Base-by-base conservation (phyloP, 306 rosid genomes). In the Rosa chinensis region DNA sequence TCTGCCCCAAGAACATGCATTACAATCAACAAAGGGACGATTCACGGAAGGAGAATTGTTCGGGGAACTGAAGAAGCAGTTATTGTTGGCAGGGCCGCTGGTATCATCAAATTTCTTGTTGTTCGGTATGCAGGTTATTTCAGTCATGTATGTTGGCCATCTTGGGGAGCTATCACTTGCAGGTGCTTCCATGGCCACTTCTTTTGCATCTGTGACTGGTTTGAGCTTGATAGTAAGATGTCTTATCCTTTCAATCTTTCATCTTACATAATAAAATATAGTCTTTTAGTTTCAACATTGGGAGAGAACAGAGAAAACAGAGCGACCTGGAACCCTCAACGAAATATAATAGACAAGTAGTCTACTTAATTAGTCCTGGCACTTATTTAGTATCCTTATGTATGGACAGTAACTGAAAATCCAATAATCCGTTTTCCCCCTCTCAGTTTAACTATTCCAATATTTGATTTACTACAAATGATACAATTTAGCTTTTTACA, bases 81-180 rank as follows among this genome's bases (percentile, higher is more conserved):
- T 83, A 45, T 21, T 37, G 32, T 49, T 86, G 28, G 87, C 85
- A 5, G 87, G 87, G 62, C 89, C 89, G 4, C 69, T 86, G 3
- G 66, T 83, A 7, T 21, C 75, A 2, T 84, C 82, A 16, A 75
- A 84, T 37, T 64, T 86, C 23, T 43, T 86, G 66, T 40, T 81
- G 4, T 68, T 75, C 21, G 53, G 77, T 56, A 72, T 86, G 82
- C 87, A 81, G 63, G 58, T 81, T 45, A 86, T 81, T 37, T 86
- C 89, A 23, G 70, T 86, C 53, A 86, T 83, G 89, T 86, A 78
- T 47, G 85, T 83, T 3, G 89, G 89, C 5, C 89, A 83, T 66
- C 85, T 83, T 37, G 85, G 89, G 18, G 83, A 83, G 81, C 78
- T 86, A 2, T 50, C 89, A 66, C 85, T 86, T 45, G 70, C 89